These are phyloP conservation scores for Zygoascus meyerae DNA, from an alignment of 1,139 yeast genomes.

Conservation along the genomic window DNA sequence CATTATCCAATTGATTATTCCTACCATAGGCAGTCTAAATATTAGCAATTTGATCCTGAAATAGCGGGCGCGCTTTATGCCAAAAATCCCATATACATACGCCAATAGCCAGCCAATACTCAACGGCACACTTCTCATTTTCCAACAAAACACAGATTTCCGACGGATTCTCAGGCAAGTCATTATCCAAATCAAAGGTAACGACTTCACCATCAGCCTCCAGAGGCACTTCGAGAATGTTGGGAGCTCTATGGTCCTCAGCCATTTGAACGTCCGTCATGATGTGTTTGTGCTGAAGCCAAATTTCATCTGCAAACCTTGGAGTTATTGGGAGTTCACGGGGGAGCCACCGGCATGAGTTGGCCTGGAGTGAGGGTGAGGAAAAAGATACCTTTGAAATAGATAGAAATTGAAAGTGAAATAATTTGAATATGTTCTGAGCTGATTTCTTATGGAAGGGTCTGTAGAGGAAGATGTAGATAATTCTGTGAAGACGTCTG, in stretches of 20 bases:
- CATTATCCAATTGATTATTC: constrained; percentile 53
- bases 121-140: constrained; percentile 68
- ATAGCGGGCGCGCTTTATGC: not conserved
- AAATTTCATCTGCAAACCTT: too few species aligned
- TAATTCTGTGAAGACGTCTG: too few species aligned
- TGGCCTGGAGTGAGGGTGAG: too few species aligned
- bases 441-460: too few species aligned
- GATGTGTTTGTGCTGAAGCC: not conserved
- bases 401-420: too few species aligned
- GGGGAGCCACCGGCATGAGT: too few species aligned
- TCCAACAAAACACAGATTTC: constrained; percentile 74
- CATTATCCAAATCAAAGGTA: constrained; percentile 46
- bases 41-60: not conserved
- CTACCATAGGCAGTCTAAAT: constrained; percentile 58
- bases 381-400: too few species aligned
- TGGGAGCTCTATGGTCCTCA: constrained; percentile 10
- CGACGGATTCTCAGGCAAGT: constrained; percentile 81
- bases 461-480: too few species aligned
- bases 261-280: constrained; percentile 1
- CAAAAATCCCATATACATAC: not conserved
- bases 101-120: constrained; percentile 82
- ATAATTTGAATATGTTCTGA: too few species aligned
- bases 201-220: constrained; percentile 38
- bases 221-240: constrained; percentile 38
- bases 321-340: too few species aligned